Evolutionary conservation across 2,329 filamentous ascomycete genomes (phyloP).

Genomic region (Neospermospora avenae): DNA sequence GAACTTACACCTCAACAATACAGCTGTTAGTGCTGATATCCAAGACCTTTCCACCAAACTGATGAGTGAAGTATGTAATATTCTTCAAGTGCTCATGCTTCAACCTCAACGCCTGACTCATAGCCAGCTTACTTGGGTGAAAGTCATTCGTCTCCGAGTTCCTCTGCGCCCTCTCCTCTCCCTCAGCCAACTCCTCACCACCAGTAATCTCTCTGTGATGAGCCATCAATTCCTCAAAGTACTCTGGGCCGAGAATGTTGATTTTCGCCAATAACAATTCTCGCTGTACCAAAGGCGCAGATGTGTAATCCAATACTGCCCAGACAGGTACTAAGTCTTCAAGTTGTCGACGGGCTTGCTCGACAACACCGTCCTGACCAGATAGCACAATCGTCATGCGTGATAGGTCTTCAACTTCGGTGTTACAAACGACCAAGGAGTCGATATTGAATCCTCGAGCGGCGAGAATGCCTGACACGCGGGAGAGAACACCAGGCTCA

Average conservation of each 20-base stretch:
- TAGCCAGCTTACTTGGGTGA: constrained; percentile 82
- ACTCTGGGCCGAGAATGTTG: constrained; percentile 94
- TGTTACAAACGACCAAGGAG: constrained; percentile 95
- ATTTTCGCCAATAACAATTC: constrained; percentile 95
- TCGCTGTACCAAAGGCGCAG: constrained; percentile 87
- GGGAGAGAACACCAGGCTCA: constrained; percentile 94
- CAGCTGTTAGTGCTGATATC: constrained; percentile 99
- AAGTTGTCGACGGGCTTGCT: constrained; percentile 91
- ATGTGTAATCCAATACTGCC: constrained; percentile 96
- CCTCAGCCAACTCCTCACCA: constrained; percentile 33
- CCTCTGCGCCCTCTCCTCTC: constrained; percentile 39
- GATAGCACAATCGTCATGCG: constrained; percentile 99
- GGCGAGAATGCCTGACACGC: constrained; percentile 92
- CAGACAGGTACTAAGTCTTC: constrained; percentile 97
- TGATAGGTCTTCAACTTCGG: constrained; percentile 92
- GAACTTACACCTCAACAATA: constrained; percentile 89
- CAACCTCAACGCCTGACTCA: constrained; percentile 85
- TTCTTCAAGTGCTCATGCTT: constrained; percentile 97
- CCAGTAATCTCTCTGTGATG: constrained; percentile 90
- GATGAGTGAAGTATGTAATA: constrained; percentile 94
- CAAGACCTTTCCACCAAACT: constrained; percentile 95
- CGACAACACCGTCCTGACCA: constrained; percentile 93
- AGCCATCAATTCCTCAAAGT: constrained; percentile 93
- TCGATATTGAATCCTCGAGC: constrained; percentile 99
- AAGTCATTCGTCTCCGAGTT: constrained; percentile 55